Conservation (phyloP, 2,329 filamentous ascomycete species). For the Aspergillus sp. region DNA sequence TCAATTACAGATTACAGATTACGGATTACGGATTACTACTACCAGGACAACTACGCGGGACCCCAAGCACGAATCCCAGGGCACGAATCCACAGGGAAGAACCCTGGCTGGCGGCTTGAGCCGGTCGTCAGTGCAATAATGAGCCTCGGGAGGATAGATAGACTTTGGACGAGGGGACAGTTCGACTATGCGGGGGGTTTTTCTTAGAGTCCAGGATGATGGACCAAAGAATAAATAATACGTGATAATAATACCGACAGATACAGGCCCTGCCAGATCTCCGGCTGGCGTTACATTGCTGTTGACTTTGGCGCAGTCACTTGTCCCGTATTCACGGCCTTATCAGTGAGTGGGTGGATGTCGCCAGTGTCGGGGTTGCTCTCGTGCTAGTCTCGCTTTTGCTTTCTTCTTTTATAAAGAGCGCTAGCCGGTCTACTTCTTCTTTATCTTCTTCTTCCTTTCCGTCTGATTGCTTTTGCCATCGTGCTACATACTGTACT, state of each 20-base stretch:
- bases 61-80: too few species aligned
- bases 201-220: too few species aligned
- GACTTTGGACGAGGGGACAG: too few species aligned
- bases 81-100: background rate
- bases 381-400: constrained; percentile 1
- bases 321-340: too few species aligned
- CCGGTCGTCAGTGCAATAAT: constrained; percentile 1
- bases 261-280: background rate
- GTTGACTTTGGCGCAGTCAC: background rate
- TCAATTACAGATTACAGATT: too few species aligned
- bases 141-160: background rate
- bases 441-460: background rate
- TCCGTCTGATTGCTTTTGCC: background rate
- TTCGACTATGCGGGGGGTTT: too few species aligned
- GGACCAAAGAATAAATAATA: too few species aligned
- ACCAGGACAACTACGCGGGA: too few species aligned
- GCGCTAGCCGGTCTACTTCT: background rate
- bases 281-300: background rate
- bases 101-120: constrained; percentile 1
- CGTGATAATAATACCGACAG: too few species aligned
- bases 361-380: background rate
- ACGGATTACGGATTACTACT: too few species aligned
- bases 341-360: background rate
- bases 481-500: background rate
- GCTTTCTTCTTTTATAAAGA: background rate